These are phyloP conservation scores for Lepiota venenata DNA, from an alignment of 768 basidiomycete species.

Conservation along the genomic window DNA sequence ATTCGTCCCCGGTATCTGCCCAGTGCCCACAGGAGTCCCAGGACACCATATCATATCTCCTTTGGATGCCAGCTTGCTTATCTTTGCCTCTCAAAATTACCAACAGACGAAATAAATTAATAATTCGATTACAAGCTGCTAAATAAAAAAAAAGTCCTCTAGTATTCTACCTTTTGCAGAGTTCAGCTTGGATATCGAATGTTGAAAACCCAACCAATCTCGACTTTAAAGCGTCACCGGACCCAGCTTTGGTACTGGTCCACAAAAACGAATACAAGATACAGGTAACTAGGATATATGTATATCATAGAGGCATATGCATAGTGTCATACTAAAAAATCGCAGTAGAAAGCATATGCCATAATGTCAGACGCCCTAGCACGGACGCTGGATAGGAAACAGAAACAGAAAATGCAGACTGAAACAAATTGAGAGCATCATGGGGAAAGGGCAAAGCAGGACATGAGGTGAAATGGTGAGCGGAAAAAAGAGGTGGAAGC, in stretches of 20 bases:
- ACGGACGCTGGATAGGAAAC: neutral
- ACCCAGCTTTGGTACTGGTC: neutral
- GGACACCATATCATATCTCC: no score
- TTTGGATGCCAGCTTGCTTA: no score
- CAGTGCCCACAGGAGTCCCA: no score
- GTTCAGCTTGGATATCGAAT: no score
- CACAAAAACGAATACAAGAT: conserved; percentile 4
- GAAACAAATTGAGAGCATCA: neutral
- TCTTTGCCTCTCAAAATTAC: no score
- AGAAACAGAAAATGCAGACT: conserved; percentile 12
- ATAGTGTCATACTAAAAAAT: neutral
- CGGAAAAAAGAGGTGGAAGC: conserved; percentile 9
- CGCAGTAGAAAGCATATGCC: conserved; percentile 6
- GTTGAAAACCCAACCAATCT: no score
- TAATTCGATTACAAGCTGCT: no score
- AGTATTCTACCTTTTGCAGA: no score
- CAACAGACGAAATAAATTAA: no score
- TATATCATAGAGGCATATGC: conserved; percentile 10
- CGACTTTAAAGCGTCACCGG: no score
- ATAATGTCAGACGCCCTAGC: conserved; percentile 6
- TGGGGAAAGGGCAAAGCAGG: conserved; percentile 13
- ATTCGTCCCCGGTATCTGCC: no score
- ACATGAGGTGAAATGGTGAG: conserved; percentile 8
- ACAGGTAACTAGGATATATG: neutral
- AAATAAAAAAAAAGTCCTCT: no score